Base-by-base conservation (phyloP, 768 basidiomycete genomes). In the Tylopilus sp. region DNA sequence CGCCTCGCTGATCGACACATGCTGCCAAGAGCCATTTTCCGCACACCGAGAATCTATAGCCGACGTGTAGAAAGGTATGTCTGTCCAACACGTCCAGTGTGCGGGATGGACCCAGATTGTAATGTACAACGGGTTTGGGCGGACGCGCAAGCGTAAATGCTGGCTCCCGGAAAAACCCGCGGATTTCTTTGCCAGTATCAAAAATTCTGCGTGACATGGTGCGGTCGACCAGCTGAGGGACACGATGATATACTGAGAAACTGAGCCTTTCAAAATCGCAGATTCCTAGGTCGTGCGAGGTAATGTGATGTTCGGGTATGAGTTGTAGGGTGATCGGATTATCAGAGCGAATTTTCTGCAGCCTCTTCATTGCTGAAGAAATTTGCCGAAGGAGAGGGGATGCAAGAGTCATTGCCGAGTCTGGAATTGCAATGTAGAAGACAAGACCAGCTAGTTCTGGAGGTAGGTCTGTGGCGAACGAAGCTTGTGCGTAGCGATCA, bases 1-100 rank as follows among this genome's bases (percentile, higher is more conserved):
- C 88, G 2, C 89, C 91, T 2, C 85, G 75, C 63, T 91, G 82
- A 61, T 94, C 91, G 6, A 88, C 71, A 59, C 84, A 86, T 26
- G 81, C 75, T n/a, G 81, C 81, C 17, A 89, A 63, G 6, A 92
- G 73, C 91, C 91, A 93, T 64, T 85, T 86, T 10, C 84, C 79
- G 51, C 85, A 87, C 5, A 65, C 58, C 11, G 85, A 84, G 2
- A 86, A 53, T 36, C 70, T 75, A 65, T 94, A 94, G 3, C 81
- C 91, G 35, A 92, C 76, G 63, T 94, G 91, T 40, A 94, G 70
- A 47, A 92, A 68, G 1, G 79, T 83, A 55, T 83, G 75, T 25
- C 78, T 70, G 46, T 83, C 80, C 42, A 78, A 47, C 15, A 83
- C 77, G 50, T 83, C 82, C 38, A 78, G 58, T 2, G 77, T 66